Evolutionary conservation across 2,329 filamentous ascomycete genomes (phyloP), one percentile per base, ranked within the genome.

Genomic region (Erysiphe pulchra): DNA sequence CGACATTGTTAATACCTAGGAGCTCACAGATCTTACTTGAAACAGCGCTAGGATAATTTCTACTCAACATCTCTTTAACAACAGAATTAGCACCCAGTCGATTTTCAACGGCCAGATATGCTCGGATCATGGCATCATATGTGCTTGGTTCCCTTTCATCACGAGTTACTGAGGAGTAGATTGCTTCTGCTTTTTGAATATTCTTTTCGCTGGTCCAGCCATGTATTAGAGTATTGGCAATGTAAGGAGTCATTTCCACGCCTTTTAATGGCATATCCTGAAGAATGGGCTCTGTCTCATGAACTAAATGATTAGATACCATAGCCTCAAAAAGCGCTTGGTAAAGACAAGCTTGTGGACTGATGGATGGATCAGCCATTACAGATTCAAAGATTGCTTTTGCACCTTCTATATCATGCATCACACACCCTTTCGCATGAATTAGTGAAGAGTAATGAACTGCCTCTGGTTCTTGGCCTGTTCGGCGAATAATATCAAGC

Each of bases 91-190:
- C 90, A 47, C 72, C 69, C 43, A 76, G 70, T 32, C 82, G 77
- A 58, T 92, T 75, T 58, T 92, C 83, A 3, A 80, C 79, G 11
- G 84, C 76, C 46, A 98, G 73, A 63, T 79, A 94, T 0, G 90
- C 90, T 41, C 90, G 73, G 5, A 86, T 93, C 90, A 98, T 98
- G 37, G 87, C 86, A 64, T 98, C 90, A 61, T 98, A 98, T 4
- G 90, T 98, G 66, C 85, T 94, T 3, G 90, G 90, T 65, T 98
- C 90, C 47, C 90, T 77, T 64, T 78, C 85, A 46, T 76, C 71
- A 28, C 74, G 70, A 9, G 77, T 73, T 3, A 98, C 77, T n/a
- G 71, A 69, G 48, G 80, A 71, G 59, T 92, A 98, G 50, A 94
- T 76, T 20, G 70, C 65, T 57, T 77, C 75, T 16, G 85, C 82